These are phyloP conservation scores for Diaporthe sp. DNA, from an alignment of 2,329 filamentous ascomycete genomes.

Conservation along the genomic window DNA sequence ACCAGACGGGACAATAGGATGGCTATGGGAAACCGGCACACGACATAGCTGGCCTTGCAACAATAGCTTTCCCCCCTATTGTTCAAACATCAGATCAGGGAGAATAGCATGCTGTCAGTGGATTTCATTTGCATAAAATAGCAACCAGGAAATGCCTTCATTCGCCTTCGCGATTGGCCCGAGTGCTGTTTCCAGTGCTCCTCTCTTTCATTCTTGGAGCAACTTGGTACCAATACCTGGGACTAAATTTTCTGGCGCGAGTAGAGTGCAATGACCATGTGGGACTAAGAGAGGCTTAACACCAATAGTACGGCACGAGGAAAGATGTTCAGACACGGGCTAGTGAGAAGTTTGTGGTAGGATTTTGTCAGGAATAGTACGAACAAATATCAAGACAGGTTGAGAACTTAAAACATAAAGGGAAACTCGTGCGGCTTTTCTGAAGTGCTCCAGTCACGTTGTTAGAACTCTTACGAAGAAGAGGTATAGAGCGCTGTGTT, in stretches of 20 bases:
- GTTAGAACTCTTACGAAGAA: neutral
- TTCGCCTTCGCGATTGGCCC: neutral
- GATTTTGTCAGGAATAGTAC: too few relatives aligned
- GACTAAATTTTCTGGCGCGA: neutral
- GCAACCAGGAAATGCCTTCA: neutral
- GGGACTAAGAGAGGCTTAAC: neutral
- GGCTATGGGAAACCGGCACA: neutral
- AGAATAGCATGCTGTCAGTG: neutral
- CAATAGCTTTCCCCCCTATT: neutral
- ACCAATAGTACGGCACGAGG: neutral
- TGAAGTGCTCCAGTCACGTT: neutral
- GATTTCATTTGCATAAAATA: neutral
- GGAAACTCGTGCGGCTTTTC: neutral
- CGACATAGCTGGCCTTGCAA: neutral
- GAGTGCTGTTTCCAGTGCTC: neutral
- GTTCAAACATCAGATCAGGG: neutral
- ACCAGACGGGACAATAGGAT: slow-evolving; percentile 1
- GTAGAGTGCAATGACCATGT: neutral
- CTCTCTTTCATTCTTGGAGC: neutral
- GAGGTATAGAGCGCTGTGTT: neutral
- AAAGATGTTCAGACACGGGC: neutral
- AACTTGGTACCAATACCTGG: too few relatives aligned
- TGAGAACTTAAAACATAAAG: neutral
- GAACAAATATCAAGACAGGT: too few relatives aligned
- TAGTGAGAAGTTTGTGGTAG: too few relatives aligned